A percentile compares a stretch with the other conserved stretches of the same genome.
These are phyloP conservation scores for Inonotus obliquus DNA, from an alignment of 1,284 basidiomycete genomes.

Conservation along the genomic window DNA sequence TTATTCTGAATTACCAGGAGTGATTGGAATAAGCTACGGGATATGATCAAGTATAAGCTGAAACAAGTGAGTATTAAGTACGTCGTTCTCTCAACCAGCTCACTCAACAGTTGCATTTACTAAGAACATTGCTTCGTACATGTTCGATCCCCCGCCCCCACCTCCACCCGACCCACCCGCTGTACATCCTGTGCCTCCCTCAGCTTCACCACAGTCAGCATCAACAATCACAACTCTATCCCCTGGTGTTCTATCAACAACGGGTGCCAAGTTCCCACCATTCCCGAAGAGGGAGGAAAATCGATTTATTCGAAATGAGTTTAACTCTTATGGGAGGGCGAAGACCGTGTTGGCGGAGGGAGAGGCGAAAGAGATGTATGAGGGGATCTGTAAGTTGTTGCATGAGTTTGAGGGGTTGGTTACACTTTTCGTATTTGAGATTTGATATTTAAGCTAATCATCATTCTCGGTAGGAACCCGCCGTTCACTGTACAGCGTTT, in stretches of 20 bases:
- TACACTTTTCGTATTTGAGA: constrained; percentile 9
- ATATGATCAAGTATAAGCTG: constrained; percentile 69
- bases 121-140: constrained; percentile 58
- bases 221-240: constrained; percentile 17
- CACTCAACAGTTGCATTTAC: constrained; percentile 12
- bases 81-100: constrained; percentile 6
- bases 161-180: constrained; percentile 21
- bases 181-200: constrained; percentile 25
- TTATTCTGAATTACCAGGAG: constrained; percentile 46
- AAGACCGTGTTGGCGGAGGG: constrained; percentile 58
- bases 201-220: constrained; percentile 26
- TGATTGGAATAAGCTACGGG: constrained; percentile 71
- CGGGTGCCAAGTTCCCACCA: constrained; percentile 75
- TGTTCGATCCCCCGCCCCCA: constrained; percentile 39
- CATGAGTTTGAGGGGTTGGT: constrained; percentile 76
- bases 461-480: constrained; percentile 46
- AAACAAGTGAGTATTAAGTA: constrained; percentile 42
- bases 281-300: constrained; percentile 61
- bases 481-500: constrained; percentile 94
- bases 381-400: constrained; percentile 57
- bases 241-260: constrained; percentile 32
- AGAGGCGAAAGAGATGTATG: constrained; percentile 59
- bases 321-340: constrained; percentile 49
- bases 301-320: constrained; percentile 32
- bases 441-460: constrained; percentile 11